Base-by-base conservation (phyloP, 78 protist genomes). In the Pigoraptor vietnamica region DNA sequence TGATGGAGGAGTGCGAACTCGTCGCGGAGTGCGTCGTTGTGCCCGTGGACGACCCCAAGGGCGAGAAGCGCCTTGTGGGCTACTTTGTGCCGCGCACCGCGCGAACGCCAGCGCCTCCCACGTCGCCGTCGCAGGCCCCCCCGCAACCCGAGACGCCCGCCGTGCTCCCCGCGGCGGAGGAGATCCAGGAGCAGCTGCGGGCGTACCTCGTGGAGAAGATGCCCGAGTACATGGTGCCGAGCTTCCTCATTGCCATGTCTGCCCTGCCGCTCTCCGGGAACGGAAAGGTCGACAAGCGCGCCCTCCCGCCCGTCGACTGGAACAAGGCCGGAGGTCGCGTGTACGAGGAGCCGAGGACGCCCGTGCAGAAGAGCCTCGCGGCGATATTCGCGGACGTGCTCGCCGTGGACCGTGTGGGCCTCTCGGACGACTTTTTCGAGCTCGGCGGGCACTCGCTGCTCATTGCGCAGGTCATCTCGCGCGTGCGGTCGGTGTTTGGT, bases 251-350 rank as follows among this genome's bases (percentile, higher is more conserved):
- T 2, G 84, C 79, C 67, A 24, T 90, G 40, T 34, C 48, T 56
- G 83, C 24, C 55, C 40, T 90, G 23, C 92, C 92, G 23, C 34
- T 83, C 38, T 48, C 67, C 67, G 24, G 37, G 40, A 56, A 23
- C 81, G 93, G 93, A 79, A 92, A 92, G 34, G 33, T 92, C 55
- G 91, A 92, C 93, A 39, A 83, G 39, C 25, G 37, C 37, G 34
- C 33, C 25, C 34, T 92, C 67, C 91, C 93, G 40, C n/a, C 37
- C 37, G 83, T 89, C 14, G 86, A 81, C 14, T 32, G 86, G 86
- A 32, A 81, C 86, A 81, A 23, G n/a, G n/a, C n/a, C n/a, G 33
- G 36, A 1, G 36, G 35, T 2, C 9, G 33, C 19, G 67, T 48
- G 14, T 48, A 48, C 67, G 86, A 32, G 86, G 33, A 23, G n/a